Evolutionary conservation across 1,139 yeast genomes (phyloP).

Genomic region (Geotrichum fermentans): DNA sequence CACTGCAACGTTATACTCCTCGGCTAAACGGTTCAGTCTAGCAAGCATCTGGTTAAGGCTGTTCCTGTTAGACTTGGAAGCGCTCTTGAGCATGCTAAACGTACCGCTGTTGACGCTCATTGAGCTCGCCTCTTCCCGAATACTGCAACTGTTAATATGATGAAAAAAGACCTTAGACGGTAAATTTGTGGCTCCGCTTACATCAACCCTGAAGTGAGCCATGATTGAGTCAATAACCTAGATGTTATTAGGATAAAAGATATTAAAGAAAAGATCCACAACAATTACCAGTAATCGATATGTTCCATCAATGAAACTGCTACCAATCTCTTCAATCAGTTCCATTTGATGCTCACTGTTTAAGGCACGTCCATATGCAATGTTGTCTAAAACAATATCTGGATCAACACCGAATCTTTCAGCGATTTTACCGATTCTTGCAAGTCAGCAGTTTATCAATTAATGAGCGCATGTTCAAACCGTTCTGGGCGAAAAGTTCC

Average conservation of each 20-base stretch:
- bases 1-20: conserved; percentile 56
- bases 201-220: conserved; percentile 59
- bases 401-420: conserved; percentile 52
- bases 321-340: conserved; percentile 49
- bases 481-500: conserved; percentile 39
- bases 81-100: conserved; percentile 4
- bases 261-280: too few species aligned
- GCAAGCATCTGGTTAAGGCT: conserved; percentile 52
- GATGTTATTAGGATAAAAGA: too few species aligned
- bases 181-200: conserved; percentile 22
- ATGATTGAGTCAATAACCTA: conserved; percentile 53
- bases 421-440: conserved; percentile 50
- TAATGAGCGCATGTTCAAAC: not conserved
- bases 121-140: conserved; percentile 56
- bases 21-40: conserved; percentile 50
- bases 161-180: too few species aligned
- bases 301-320: conserved; percentile 48
- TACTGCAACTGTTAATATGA: conserved; percentile 30
- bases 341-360: conserved; percentile 61
- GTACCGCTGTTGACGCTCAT: conserved; percentile 54
- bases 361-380: conserved; percentile 54
- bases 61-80: not conserved
- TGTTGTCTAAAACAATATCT: conserved; percentile 48
- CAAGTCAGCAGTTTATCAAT: not conserved
- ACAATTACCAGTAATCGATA: conserved; percentile 40